Conservation (phyloP, 2,329 filamentous ascomycete species). For the Bipolaris sorokiniana region DNA sequence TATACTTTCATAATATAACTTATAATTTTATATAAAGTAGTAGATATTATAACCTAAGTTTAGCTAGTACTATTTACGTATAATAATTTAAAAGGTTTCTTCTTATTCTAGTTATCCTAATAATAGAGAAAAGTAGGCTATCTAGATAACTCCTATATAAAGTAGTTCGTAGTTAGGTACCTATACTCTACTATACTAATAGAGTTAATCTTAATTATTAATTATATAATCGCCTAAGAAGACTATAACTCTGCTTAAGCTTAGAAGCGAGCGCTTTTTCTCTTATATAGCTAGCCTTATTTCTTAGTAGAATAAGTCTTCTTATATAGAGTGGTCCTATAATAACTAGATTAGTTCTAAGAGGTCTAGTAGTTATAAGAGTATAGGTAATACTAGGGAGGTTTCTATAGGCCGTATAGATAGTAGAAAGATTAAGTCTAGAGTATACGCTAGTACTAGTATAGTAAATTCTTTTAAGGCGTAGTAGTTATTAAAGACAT, state of each 20-base stretch:
- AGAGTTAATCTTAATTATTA: neutral
- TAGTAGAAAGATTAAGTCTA: neutral
- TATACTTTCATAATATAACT: neutral
- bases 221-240: too few species aligned
- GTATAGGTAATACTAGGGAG: neutral
- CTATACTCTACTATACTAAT: neutral
- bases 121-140: neutral
- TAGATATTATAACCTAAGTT: neutral
- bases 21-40: neutral
- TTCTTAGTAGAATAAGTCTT: too few species aligned
- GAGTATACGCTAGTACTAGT: neutral
- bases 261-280: too few species aligned
- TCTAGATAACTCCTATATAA: neutral
- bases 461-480: neutral
- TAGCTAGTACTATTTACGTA: neutral
- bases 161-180: neutral
- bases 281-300: too few species aligned
- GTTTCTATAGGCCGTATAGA: too few species aligned
- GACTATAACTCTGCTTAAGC: neutral
- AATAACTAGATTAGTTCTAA: neutral
- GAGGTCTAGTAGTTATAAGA: neutral
- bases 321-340: neutral
- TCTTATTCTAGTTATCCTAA: neutral
- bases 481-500: neutral
- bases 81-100: neutral